Percentiles rank a stretch among this genome's conserved stretches.
Conservation (phyloP, 805 yeast genomes). For the Kockiozyma suomiensis region DNA sequence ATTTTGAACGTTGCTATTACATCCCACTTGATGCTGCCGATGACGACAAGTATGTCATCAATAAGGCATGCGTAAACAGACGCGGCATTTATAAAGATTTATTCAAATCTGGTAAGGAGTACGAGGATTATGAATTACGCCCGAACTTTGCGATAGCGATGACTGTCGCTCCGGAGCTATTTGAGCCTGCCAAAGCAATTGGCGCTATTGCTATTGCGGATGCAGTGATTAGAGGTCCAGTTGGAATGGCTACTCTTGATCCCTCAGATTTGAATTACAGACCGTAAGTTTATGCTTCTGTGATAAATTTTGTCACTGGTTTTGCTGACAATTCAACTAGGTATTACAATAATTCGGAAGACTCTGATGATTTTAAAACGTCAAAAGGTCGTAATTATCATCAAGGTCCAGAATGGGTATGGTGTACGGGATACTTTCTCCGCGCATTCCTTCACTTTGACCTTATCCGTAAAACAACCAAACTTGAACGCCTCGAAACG, state of each 20-base stretch:
- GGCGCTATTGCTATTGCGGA: conserved; percentile 76
- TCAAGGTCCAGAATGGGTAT: conserved; percentile 99
- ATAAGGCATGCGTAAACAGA: conserved; percentile 70
- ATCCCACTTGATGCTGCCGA: conserved; percentile 67
- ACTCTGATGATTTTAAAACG: conserved; percentile 84
- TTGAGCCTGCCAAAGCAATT: conserved; percentile 61
- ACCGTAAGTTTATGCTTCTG: conserved; percentile 50
- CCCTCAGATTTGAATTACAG: conserved; percentile 90
- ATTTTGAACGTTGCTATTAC: conserved; percentile 79
- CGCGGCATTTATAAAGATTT: conserved; percentile 94
- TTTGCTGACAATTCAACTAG: conserved; percentile 6
- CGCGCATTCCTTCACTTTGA: conserved; percentile 71
- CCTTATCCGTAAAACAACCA: conserved; percentile 44
- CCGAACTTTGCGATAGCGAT: conserved; percentile 92
- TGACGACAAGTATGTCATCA: conserved; percentile 64
- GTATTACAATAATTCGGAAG: conserved; percentile 77
- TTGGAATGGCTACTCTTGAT: conserved; percentile 90
- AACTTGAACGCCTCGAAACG: conserved; percentile 53
- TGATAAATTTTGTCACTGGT: too few relatives aligned
- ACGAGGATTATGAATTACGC: conserved; percentile 90
- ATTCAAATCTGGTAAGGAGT: conserved; percentile 77
- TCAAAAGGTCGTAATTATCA: conserved; percentile 96
- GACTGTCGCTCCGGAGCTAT: conserved; percentile 93
- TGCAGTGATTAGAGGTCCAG: conserved; percentile 73
- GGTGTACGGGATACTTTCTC: conserved; percentile 85